Conservation (phyloP, 192 early-diverging fungal genomes). For the Geranomyces michiganensis region DNA sequence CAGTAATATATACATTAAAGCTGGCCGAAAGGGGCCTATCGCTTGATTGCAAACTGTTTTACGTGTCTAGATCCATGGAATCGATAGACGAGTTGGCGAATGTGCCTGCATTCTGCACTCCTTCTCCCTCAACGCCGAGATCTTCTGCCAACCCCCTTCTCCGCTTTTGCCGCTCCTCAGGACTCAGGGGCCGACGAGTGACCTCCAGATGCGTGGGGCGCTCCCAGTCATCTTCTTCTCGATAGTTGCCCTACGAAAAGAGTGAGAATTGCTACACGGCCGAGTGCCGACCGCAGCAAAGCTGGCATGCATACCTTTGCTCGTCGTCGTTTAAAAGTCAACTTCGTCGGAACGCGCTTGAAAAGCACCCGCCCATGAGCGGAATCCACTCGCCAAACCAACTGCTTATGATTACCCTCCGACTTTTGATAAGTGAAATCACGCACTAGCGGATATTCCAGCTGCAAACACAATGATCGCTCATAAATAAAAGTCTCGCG, state of each 20-base stretch:
- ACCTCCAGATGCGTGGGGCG: slow-evolving; percentile 19
- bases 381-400: slow-evolving; percentile 15
- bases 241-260: slow-evolving; percentile 1
- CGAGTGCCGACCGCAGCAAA: too few species aligned
- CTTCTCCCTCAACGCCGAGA: slow-evolving; percentile 10
- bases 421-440: slow-evolving; percentile 17
- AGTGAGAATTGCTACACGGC: not conserved
- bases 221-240: slow-evolving; percentile 21
- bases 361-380: slow-evolving; percentile 16
- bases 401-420: slow-evolving; percentile 1
- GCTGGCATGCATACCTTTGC: slow-evolving; percentile 22
- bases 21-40: too few species aligned
- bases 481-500: not conserved
- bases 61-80: not conserved
- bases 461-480: not conserved
- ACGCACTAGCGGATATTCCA: slow-evolving; percentile 16
- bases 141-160: slow-evolving; percentile 4
- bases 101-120: not conserved
- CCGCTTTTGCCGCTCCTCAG: not conserved
- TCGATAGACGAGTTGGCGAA: not conserved
- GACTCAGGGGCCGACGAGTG: not conserved
- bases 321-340: slow-evolving; percentile 25
- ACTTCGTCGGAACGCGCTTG: slow-evolving; percentile 14
- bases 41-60: too few species aligned
- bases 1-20: not conserved